Conservation (phyloP, 2,329 filamentous ascomycete species). For the Paecilomyces sp. region DNA sequence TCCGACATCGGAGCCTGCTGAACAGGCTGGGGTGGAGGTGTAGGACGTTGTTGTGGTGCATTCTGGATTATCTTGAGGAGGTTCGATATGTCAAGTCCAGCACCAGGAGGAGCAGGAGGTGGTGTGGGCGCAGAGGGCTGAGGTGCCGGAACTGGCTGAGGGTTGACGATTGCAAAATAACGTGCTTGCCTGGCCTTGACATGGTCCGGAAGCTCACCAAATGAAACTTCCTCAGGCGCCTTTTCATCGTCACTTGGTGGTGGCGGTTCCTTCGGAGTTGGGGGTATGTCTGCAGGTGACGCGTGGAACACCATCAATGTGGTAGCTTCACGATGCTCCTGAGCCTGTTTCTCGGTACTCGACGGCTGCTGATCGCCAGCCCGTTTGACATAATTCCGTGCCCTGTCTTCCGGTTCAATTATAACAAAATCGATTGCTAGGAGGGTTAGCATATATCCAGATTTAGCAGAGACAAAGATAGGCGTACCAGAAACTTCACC, state of each 20-base stretch:
- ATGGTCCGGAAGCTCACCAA: slow-evolving; percentile 37
- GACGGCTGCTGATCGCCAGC: slow-evolving; percentile 32
- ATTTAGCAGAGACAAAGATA: neutral
- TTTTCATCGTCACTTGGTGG: slow-evolving; percentile 29
- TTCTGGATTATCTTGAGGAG: slow-evolving; percentile 35
- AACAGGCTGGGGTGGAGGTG: slow-evolving; percentile 19
- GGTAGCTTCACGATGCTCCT: slow-evolving; percentile 40
- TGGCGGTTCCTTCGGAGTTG: slow-evolving; percentile 41
- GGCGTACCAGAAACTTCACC: slow-evolving; percentile 25
- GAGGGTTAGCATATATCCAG: slow-evolving; percentile 8
- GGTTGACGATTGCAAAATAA: slow-evolving; percentile 30
- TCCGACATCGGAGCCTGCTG: slow-evolving; percentile 19
- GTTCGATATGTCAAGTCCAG: slow-evolving; percentile 31
- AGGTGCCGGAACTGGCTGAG: slow-evolving; percentile 18
- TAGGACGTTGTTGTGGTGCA: slow-evolving; percentile 22
- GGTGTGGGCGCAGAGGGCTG: slow-evolving; percentile 14
- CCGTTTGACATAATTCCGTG: slow-evolving; percentile 34
- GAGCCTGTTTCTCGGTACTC: slow-evolving; percentile 36
- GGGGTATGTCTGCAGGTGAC: slow-evolving; percentile 38
- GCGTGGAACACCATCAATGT: slow-evolving; percentile 44
- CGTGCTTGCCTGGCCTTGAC: slow-evolving; percentile 38
- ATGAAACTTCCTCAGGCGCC: slow-evolving; percentile 26
- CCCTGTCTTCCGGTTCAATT: slow-evolving; percentile 25
- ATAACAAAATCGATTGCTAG: slow-evolving; percentile 33
- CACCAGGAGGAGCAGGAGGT: slow-evolving; percentile 7